Percentiles rank a stretch among this genome's conserved stretches.
Conservation (phyloP, 139 green algal genomes). For the Monoraphidium neglectum region DNA sequence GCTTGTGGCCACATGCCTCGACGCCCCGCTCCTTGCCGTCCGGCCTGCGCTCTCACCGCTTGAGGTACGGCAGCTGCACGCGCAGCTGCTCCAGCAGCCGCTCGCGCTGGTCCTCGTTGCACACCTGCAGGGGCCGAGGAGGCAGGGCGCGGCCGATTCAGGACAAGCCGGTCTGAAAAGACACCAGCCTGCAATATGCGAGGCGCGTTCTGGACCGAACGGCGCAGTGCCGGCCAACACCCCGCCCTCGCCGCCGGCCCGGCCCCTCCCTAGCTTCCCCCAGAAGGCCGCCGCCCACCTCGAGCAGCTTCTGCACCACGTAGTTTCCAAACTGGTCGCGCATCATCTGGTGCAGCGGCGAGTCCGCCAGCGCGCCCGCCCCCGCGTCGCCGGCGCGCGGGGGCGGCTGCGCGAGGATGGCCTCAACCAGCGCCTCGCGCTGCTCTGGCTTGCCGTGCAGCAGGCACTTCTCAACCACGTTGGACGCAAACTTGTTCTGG, state of each 20-base stretch:
- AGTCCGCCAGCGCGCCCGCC: constrained; percentile 14
- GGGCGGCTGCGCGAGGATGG: constrained; percentile 49
- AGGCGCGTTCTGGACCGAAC: too few species aligned
- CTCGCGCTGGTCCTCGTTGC: constrained; percentile 70
- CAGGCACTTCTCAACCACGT: constrained; percentile 94
- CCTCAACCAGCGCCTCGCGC: constrained; percentile 66
- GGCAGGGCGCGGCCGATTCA: neutral
- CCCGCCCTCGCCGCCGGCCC: neutral
- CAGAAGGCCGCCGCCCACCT: constrained; percentile 5
- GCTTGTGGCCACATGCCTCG: too few species aligned
- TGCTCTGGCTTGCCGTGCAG: constrained; percentile 59
- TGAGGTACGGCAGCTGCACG: constrained; percentile 75
- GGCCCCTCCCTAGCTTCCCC: too few species aligned
- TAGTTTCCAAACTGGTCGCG: constrained; percentile 94
- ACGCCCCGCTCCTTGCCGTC: too few species aligned
- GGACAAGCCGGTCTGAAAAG: too few species aligned
- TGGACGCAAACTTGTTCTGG: constrained; percentile 95
- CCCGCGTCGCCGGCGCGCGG: neutral
- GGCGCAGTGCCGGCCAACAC: too few species aligned
- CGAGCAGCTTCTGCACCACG: constrained; percentile 82
- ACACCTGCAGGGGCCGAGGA: constrained; percentile 55
- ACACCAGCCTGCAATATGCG: too few species aligned
- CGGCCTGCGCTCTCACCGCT: too few species aligned
- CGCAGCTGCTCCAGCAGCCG: constrained; percentile 71
- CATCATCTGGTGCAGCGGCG: constrained; percentile 80